A percentile compares a stretch with the other conserved stretches of the same genome.
These are phyloP conservation scores for Dryadomyces sulphureus DNA, from an alignment of 2,329 filamentous ascomycete species.

Conservation along the genomic window DNA sequence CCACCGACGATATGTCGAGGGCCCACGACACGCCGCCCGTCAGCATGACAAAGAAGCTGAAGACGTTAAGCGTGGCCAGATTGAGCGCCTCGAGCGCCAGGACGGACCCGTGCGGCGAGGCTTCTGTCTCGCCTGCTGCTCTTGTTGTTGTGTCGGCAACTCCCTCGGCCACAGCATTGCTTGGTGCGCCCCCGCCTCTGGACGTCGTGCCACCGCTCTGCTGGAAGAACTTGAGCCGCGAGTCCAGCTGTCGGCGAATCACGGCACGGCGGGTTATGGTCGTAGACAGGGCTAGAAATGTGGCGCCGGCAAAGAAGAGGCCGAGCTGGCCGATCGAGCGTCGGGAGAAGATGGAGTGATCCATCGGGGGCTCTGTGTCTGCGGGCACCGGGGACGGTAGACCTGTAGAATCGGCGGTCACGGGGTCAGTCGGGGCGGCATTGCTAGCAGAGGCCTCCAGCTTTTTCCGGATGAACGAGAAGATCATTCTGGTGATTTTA, in stretches of 20 bases:
- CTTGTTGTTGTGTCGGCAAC: not conserved
- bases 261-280: conserved; percentile 59
- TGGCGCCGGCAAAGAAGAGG: conserved; percentile 59
- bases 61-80: conserved; percentile 74
- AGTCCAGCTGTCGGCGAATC: conserved; percentile 41
- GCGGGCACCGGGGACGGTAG: too few species aligned
- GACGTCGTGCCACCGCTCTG: conserved; percentile 25
- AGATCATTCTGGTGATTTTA: too few species aligned
- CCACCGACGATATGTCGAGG: conserved; percentile 57
- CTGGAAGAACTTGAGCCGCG: conserved; percentile 58
- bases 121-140: conserved; percentile 19
- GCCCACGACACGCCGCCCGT: conserved; percentile 62
- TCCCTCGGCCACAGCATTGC: not conserved
- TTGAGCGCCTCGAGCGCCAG: conserved; percentile 75
- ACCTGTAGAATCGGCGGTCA: too few species aligned
- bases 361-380: not conserved
- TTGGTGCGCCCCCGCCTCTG: conserved; percentile 12
- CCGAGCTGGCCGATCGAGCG: conserved; percentile 48
- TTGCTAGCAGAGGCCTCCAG: too few species aligned
- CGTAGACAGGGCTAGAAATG: conserved; percentile 60
- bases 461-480: too few species aligned
- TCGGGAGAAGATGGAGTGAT: conserved; percentile 20
- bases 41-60: conserved; percentile 59
- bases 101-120: conserved; percentile 44
- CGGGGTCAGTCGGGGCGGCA: too few species aligned